These are phyloP conservation scores for Choanephora cucurbitarum DNA, from an alignment of 371 early-diverging fungal species.

Conservation along the genomic window DNA sequence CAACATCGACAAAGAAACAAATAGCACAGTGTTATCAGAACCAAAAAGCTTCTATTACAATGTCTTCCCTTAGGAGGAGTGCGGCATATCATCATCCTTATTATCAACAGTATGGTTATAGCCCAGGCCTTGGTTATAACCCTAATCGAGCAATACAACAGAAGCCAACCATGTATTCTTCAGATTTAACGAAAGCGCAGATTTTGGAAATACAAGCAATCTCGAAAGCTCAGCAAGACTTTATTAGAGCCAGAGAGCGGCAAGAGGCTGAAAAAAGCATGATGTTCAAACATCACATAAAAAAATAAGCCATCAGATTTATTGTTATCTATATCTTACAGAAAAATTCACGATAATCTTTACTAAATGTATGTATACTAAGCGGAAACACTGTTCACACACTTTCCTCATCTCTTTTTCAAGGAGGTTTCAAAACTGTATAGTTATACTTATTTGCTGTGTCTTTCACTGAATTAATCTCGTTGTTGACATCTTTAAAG, in stretches of 20 bases:
- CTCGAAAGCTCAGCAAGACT: conserved; percentile 22
- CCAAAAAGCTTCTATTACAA: too few species aligned
- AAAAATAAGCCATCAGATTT: not conserved
- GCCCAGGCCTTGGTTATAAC: not conserved
- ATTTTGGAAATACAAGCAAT: conserved; percentile 22
- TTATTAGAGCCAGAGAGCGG: conserved; percentile 21
- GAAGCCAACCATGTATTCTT: conserved; percentile 20
- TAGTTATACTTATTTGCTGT: too few species aligned
- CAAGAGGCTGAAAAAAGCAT: conserved; percentile 23
- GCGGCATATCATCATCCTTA: not conserved
- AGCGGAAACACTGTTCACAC: too few species aligned
- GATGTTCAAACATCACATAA: conserved; percentile 15
- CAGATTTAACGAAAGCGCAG: conserved; percentile 17
- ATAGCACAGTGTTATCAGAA: not conserved
- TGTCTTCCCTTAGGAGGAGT: too few species aligned
- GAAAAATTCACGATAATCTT: not conserved
- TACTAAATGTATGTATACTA: not conserved
- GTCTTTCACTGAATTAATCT: too few species aligned
- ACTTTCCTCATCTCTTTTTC: too few species aligned
- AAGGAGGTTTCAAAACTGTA: too few species aligned
- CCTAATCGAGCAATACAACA: not conserved
- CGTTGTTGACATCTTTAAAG: too few species aligned
- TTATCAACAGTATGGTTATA: not conserved
- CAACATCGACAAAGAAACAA: not conserved
- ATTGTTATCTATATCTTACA: too few species aligned